phyloP scores from a whole-genome alignment of 2,329 filamentous ascomycete species.

The Diaporthe australafricana region DNA sequence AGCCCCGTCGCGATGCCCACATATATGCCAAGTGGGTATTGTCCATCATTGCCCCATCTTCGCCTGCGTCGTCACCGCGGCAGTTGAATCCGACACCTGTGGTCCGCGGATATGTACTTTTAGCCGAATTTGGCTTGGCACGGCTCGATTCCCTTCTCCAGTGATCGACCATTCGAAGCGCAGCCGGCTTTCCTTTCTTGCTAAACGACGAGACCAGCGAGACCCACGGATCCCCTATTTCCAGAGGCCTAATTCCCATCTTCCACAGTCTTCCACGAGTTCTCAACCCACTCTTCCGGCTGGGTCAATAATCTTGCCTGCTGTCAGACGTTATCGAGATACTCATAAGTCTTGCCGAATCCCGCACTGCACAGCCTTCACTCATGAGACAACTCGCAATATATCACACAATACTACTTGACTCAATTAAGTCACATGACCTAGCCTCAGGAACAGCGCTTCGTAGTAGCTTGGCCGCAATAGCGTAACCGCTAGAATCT shows the following conservation, averaged over 20 bases:
- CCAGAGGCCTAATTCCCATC: background rate
- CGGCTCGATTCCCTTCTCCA: background rate
- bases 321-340: background rate
- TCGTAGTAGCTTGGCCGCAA: background rate
- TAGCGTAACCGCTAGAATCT: background rate
- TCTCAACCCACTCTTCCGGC: background rate
- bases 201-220: background rate
- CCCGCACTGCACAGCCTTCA: background rate
- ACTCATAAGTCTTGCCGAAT: background rate
- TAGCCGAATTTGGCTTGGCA: background rate
- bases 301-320: background rate
- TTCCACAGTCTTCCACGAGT: background rate
- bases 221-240: constrained; percentile 15
- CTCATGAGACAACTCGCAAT: background rate
- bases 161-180: background rate
- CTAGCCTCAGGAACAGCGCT: background rate
- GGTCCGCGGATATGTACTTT: background rate
- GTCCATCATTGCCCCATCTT: background rate
- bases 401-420: background rate
- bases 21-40: background rate
- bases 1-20: background rate
- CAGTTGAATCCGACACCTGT: background rate
- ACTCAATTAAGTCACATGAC: too few relatives aligned
- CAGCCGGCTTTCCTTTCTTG: background rate
- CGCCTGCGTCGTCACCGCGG: background rate